Evolutionary conservation across 768 basidiomycete species (phyloP).

Genomic region (Dentipellis sp.): DNA sequence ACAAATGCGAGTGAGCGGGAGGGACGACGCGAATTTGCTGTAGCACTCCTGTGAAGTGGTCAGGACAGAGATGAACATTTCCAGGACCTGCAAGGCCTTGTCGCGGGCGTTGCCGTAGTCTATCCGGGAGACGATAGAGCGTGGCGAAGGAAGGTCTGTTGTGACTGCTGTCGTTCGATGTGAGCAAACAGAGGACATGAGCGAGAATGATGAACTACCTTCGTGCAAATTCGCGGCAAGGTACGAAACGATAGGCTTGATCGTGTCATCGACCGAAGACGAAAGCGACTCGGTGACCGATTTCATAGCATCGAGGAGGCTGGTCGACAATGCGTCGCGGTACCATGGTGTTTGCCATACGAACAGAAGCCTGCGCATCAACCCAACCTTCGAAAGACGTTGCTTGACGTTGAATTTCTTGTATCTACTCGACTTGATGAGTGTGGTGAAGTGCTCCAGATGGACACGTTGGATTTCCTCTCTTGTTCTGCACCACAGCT

Average conservation of each 20-base stretch:
- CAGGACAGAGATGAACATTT: constrained; percentile 53
- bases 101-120: constrained; percentile 40
- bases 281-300: constrained; percentile 45
- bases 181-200: constrained; percentile 1
- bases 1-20: constrained; percentile 73
- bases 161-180: constrained; percentile 3
- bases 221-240: constrained; percentile 72
- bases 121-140: constrained; percentile 46
- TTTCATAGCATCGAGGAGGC: constrained; percentile 51
- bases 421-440: constrained; percentile 65
- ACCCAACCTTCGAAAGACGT: constrained; percentile 58
- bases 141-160: constrained; percentile 33
- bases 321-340: constrained; percentile 35
- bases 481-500: constrained; percentile 73
- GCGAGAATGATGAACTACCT: constrained; percentile 30
- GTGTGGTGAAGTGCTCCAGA: constrained; percentile 72
- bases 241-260: constrained; percentile 84
- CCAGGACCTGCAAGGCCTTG: constrained; percentile 63
- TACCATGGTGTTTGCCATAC: constrained; percentile 79
- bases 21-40: constrained; percentile 58
- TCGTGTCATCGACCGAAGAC: constrained; percentile 64
- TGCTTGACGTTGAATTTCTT: constrained; percentile 71
- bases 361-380: constrained; percentile 73
- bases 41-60: constrained; percentile 43
- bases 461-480: constrained; percentile 71